Evolutionary conservation across 1,284 basidiomycete genomes (phyloP).

Genomic region (Boletus coffeatus): DNA sequence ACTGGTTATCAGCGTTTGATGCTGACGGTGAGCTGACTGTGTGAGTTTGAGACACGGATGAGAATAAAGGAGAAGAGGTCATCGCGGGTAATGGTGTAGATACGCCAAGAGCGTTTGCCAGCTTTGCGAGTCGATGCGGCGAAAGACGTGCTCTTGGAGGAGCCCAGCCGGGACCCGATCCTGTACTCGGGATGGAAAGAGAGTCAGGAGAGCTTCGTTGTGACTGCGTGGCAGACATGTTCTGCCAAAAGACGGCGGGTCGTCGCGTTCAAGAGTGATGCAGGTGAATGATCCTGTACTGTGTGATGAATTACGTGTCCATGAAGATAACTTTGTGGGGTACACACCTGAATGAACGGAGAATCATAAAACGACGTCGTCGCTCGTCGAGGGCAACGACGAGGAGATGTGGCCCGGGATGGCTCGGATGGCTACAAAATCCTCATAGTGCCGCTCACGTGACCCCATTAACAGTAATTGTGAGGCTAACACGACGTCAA

Average conservation of each 20-base stretch:
- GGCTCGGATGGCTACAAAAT: slow-evolving; percentile 5
- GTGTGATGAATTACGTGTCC: slow-evolving; percentile 3
- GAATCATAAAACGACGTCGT: slow-evolving; percentile 6
- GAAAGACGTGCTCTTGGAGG: slow-evolving; percentile 65
- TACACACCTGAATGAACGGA: slow-evolving; percentile 15
- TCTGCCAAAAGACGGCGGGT: slow-evolving; percentile 3
- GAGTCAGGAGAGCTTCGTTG: slow-evolving; percentile 12
- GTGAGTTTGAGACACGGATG: slow-evolving; percentile 32
- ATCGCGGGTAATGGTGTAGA: slow-evolving; percentile 61
- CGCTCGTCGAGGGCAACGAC: slow-evolving; percentile 10
- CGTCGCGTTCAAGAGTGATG: slow-evolving; percentile 3
- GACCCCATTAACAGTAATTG: slow-evolving; percentile 5
- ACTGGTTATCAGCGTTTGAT: slow-evolving; percentile 36
- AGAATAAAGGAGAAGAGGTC: slow-evolving; percentile 25
- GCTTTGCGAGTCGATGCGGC: slow-evolving; percentile 68
- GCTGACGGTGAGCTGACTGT: slow-evolving; percentile 26
- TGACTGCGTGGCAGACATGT: slow-evolving; percentile 10
- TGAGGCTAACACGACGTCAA: background rate
- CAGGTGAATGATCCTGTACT: slow-evolving; percentile 1
- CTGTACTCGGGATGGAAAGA: slow-evolving; percentile 10
- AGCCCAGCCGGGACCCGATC: slow-evolving; percentile 39
- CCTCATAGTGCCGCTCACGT: slow-evolving; percentile 18
- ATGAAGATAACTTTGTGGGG: background rate
- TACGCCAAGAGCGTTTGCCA: slow-evolving; percentile 78
- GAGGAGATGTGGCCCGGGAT: background rate